Base-by-base conservation (phyloP, 257 asterid genomes). In the Anisodus acutangulus region DNA sequence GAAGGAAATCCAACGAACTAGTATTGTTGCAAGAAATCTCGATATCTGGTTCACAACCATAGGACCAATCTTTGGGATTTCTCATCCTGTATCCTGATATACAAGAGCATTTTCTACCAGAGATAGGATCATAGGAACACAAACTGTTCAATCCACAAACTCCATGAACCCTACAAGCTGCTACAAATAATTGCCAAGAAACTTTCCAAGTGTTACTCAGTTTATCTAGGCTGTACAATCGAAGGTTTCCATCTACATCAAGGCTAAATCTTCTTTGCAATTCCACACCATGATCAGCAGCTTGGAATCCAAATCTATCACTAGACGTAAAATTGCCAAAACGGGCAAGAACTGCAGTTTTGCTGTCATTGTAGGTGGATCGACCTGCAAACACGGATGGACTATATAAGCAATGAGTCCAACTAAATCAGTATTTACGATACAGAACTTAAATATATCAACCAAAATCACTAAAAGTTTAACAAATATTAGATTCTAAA, bases 131-230 rank as follows among this genome's bases (percentile, higher is more conserved):
- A 35, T 84, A 88, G 47, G 78, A 45, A 72, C 93, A 91, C 3
- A 88, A 8, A 60, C 87, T 53, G 55, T 89, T 91, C 39, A 63
- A 79, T 9, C 92, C 93, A 55, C 93, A 90, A 66, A 89, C 67
- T 0, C 93, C 91, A 82, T 86, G 91, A 35, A 85, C 59, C 5
- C 7, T 79, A 53, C 91, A 90, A 0, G 90, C 89, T 15, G 76
- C 37, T 8, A 4, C 0, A 6, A 43, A 45, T 0, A 81, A 83
- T 85, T 87, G 87, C 91, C 93, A 89, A 4, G 93, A 62, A 41
- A 90, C 86, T 11, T 71, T 9, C 91, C 91, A 90, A 15, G n/a
- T 76, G 15, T 62, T 80, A 1, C 58, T 55, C 2, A 60, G 31
- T 39, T 35, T 80, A 35, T 87, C 85, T 35, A 89, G 82, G 57